Evolutionary conservation across 176 grass and related monocot species (phyloP), one percentile per base, ranked within the genome.

Genomic region (Cocos nucifera): DNA sequence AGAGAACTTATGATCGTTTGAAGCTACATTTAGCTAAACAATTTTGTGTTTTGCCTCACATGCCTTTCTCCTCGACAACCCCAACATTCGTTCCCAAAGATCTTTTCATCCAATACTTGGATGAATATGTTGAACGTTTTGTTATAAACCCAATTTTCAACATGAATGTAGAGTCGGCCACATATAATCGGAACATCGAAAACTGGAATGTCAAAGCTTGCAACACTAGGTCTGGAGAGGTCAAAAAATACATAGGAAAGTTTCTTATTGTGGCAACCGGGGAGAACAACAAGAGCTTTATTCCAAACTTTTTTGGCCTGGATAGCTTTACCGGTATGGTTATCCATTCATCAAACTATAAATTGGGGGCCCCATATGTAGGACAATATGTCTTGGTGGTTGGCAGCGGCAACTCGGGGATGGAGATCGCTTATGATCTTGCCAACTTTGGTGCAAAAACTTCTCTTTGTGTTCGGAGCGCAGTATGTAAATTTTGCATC

Each of bases 371-470:
- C 6, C 17, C 6, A 9, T 90, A 75, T 24, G 56, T 10, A 0
- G 61, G 59, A 14, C 59, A 82, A 35, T 70, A 50, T 6, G 83
- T 87, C 4, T 53, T 95, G 7, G 91, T 95, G 5, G 71, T 89
- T 21, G 91, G 91, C 18, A 53, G 59, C 22, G 86, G 86, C 3
- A 95, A 95, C 66, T 95, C 83, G 0, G 83, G 86, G 4, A 90
- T 90, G 83, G 83, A 95, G 35, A 95, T 95, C 16, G 75, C 83
- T 0, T 74, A 87, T 49, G 83, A 95, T 35, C 83, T 95, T 7
- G 75, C 80, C 1, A 24, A 1, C 14, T 35, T 81, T 35, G 86
- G 79, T 35, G 82, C 69, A 6, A 65, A 78, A 3, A 64, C 79
- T 22, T 78, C 82, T 15, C 58, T 95, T 3, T 61, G 73, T 18